Percentiles rank a stretch among this genome's conserved stretches.
Conservation (phyloP, 805 yeast species). For the Ogataea wickerhamii region DNA sequence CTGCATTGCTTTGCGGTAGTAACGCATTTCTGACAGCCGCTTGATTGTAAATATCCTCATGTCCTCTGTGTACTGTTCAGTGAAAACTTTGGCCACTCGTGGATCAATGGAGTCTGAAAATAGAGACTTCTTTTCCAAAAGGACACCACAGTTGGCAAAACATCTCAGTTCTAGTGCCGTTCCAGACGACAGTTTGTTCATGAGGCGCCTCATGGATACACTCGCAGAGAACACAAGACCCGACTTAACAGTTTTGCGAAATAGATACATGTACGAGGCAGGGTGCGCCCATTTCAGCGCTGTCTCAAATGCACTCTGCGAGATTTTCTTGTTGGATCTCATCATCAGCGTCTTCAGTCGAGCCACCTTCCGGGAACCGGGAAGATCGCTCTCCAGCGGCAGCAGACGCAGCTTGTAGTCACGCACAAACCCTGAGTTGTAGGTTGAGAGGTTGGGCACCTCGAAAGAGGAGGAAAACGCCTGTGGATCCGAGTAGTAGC, state of each 20-base stretch:
- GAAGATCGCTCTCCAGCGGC: not conserved
- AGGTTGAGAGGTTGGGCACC: not conserved
- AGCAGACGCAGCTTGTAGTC: not conserved
- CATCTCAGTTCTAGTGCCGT: slow-evolving; percentile 6
- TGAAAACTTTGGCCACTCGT: slow-evolving; percentile 7
- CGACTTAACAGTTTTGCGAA: slow-evolving; percentile 6
- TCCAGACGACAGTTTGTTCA: slow-evolving; percentile 14
- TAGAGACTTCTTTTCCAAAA: not conserved
- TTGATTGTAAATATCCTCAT: slow-evolving; percentile 20
- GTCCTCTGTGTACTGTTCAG: slow-evolving; percentile 12
- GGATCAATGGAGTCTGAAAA: not conserved
- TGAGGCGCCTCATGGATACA: slow-evolving; percentile 4
- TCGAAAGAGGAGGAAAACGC: not conserved
- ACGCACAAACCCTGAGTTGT: not conserved
- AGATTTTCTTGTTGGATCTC: not conserved
- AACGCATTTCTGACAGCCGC: slow-evolving; percentile 13
- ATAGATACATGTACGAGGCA: slow-evolving; percentile 1
- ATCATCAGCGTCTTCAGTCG: not conserved
- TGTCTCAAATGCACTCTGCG: slow-evolving; percentile 4
- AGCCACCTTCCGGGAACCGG: too few species aligned
- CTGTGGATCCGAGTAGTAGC: not conserved
- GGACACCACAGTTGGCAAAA: slow-evolving; percentile 10
- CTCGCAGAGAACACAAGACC: slow-evolving; percentile 8
- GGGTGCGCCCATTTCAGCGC: slow-evolving; percentile 3
- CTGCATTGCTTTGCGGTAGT: slow-evolving; percentile 12